Evolutionary conservation across 2,329 filamentous ascomycete genomes (phyloP), one percentile per base, ranked within the genome.

Genomic region (Arthroderma sp.): DNA sequence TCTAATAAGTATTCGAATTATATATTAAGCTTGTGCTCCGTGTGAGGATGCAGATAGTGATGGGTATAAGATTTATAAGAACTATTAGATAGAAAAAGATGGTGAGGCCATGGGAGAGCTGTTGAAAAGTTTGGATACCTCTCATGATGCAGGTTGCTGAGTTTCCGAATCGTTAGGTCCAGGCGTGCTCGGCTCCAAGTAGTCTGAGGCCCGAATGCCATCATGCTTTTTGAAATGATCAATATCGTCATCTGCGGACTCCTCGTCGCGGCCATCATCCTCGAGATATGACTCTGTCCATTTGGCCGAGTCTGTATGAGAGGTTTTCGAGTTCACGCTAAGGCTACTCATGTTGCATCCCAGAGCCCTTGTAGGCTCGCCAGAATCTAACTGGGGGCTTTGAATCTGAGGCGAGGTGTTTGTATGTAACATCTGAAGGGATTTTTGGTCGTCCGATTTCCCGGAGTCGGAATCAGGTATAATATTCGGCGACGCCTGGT

Each of bases 231-330:
- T 51, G 25, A 31, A 33, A 15, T 33, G 47, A 25, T 51, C 47
- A n/a, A 33, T 35, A 11, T 51, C 47, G 17, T 51, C 47, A 4
- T 51, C 47, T 8, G 47, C 47, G 25, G 47, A 51, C 9, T 51
- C 47, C 13, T 54, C 51, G 17, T 62, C 58, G 2, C 56, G 56
- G 8, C 56, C 55, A 1, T 57, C 58, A 41, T 61, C 61, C 11
- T 61, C 61, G 17, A 62, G 44, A 58, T 62, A 62, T 15, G 60
- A 51, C 41, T 62, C 61, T n/a, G 61, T 62, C 61, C 61, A 62
- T 25, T 56, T 41, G 15, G 60, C 60, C 15, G 61, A 62, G 19
- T 61, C 60, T 11, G 58, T 52, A 21, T 35, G 39, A 1, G 61
- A 62, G 5, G 54, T 43, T 25, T 56, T 62, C 35, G 61, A 62